Evolutionary conservation across 2,329 filamentous ascomycete genomes (phyloP).

Genomic region (Alternaria ethzedia): DNA sequence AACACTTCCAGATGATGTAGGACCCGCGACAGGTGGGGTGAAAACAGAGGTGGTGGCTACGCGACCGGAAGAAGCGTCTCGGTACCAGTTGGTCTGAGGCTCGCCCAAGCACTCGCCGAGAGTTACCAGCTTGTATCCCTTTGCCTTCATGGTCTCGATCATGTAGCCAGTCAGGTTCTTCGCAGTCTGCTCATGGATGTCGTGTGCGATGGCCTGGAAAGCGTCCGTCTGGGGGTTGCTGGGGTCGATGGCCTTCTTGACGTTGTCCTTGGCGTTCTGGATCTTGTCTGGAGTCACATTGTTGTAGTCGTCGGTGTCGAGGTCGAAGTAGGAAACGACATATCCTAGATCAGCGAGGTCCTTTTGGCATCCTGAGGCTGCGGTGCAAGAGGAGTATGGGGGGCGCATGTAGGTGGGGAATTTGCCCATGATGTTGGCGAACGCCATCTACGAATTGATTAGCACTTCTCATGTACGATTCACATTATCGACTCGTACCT

Average conservation of each 20-base stretch:
- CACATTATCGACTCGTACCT: slow-evolving; percentile 22
- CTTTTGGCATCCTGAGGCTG: slow-evolving; percentile 43
- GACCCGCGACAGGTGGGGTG: slow-evolving; percentile 15
- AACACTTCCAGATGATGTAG: slow-evolving; percentile 18
- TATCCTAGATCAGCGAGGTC: slow-evolving; percentile 58
- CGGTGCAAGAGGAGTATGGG: slow-evolving; percentile 55
- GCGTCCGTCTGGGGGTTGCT: slow-evolving; percentile 30
- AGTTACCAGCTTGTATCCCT: slow-evolving; percentile 53
- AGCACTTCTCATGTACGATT: neutral
- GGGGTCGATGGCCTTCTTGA: slow-evolving; percentile 51
- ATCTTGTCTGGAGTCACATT: slow-evolving; percentile 39
- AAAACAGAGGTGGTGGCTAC: slow-evolving; percentile 17
- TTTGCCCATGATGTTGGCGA: slow-evolving; percentile 60
- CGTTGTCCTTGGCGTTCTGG: slow-evolving; percentile 43
- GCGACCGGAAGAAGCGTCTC: slow-evolving; percentile 27
- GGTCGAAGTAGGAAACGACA: slow-evolving; percentile 66
- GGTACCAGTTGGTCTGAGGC: slow-evolving; percentile 55
- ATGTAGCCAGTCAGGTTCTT: slow-evolving; percentile 51
- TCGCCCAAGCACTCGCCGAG: slow-evolving; percentile 56
- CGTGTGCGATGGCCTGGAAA: slow-evolving; percentile 62
- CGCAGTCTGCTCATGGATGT: slow-evolving; percentile 55
- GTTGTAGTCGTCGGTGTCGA: slow-evolving; percentile 60
- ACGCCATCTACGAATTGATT: slow-evolving; percentile 49
- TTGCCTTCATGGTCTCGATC: slow-evolving; percentile 44
- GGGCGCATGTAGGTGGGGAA: slow-evolving; percentile 63